Evolutionary conservation across 1,284 basidiomycete genomes (phyloP).

Genomic region (Athelia psychrophila): DNA sequence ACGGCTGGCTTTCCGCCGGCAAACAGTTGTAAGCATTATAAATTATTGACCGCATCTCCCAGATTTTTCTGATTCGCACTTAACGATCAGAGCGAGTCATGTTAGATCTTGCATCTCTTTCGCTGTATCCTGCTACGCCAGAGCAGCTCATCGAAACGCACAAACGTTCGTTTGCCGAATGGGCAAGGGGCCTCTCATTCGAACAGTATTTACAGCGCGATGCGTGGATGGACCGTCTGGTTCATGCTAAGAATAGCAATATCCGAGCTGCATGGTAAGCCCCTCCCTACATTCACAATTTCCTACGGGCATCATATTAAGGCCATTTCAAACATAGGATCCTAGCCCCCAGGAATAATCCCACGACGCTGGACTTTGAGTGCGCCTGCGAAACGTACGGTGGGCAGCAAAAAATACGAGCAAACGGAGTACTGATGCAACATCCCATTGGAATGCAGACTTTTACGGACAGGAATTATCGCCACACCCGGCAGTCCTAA

Average conservation of each 20-base stretch:
- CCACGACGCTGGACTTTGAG: constrained; percentile 37
- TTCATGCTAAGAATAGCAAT: constrained; percentile 33
- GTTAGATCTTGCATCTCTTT: constrained; percentile 5
- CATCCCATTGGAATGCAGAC: too few species aligned
- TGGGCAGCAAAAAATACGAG: background rate
- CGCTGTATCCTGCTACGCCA: constrained; percentile 22
- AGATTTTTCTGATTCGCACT: too few species aligned
- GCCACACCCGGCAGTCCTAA: constrained; percentile 7
- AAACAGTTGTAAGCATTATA: too few species aligned
- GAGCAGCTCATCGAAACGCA: constrained; percentile 32
- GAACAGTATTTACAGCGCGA: constrained; percentile 35
- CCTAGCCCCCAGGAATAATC: constrained; percentile 35
- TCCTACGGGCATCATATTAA: constrained; percentile 10
- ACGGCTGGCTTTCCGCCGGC: too few species aligned
- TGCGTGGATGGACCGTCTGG: constrained; percentile 27
- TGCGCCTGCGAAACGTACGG: constrained; percentile 45
- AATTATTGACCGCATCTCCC: too few species aligned
- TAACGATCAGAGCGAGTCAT: too few species aligned
- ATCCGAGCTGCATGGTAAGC: constrained; percentile 20
- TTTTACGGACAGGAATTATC: background rate
- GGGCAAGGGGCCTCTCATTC: constrained; percentile 30
- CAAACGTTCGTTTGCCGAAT: constrained; percentile 28
- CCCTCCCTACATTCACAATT: too few species aligned
- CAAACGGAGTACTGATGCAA: too few species aligned
- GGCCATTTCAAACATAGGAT: constrained; percentile 29